These are phyloP conservation scores for Teunomyces panamensis DNA, from an alignment of 805 yeast species.

Conservation along the genomic window DNA sequence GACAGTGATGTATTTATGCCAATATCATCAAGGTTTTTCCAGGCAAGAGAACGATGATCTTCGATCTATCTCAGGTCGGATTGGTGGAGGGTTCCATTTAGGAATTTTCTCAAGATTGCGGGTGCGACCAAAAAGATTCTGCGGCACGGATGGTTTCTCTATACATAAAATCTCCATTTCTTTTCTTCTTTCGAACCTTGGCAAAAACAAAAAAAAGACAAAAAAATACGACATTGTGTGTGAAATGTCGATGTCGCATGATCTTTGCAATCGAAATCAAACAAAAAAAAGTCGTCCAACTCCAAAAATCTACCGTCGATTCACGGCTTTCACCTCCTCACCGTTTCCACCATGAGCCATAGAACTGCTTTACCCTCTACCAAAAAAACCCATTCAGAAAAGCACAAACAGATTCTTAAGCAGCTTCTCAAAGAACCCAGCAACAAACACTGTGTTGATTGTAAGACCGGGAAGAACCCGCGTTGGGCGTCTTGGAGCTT, in stretches of 20 bases:
- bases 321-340: background rate
- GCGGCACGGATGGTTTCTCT: background rate
- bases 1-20: background rate
- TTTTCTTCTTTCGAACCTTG: background rate
- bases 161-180: background rate
- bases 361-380: constrained; percentile 38
- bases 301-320: background rate
- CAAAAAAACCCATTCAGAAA: constrained; percentile 45
- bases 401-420: constrained; percentile 69
- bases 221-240: background rate
- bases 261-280: background rate
- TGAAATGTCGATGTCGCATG: background rate
- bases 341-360: constrained; percentile 5
- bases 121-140: background rate
- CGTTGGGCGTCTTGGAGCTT: constrained; percentile 98
- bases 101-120: background rate
- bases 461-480: constrained; percentile 86
- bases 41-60: background rate
- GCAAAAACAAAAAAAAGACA: background rate
- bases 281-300: background rate
- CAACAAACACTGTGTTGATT: constrained; percentile 85
- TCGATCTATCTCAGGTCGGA: background rate
- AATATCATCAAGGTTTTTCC: background rate
- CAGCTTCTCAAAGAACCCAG: constrained; percentile 72
- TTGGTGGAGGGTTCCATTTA: background rate